phyloP scores from a whole-genome alignment of 345 rosid genomes.

The Erysimum cheiranthoides region DNA sequence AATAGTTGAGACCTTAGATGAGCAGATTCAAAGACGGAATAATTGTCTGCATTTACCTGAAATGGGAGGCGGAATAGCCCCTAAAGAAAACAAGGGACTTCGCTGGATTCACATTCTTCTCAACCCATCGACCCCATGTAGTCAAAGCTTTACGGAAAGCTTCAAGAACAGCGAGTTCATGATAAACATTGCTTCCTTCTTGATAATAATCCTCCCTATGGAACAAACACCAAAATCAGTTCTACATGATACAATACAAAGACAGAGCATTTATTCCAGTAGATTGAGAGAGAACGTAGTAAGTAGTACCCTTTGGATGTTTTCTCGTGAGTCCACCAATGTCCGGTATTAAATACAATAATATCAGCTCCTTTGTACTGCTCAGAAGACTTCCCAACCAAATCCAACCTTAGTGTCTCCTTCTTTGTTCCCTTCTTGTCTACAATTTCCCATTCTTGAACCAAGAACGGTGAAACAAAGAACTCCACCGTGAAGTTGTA shows the following conservation, averaged over 20 bases:
- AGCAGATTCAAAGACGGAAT: not conserved
- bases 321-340: slow-evolving; percentile 99
- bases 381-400: slow-evolving; percentile 73
- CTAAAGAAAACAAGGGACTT: slow-evolving; percentile 87
- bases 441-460: slow-evolving; percentile 79
- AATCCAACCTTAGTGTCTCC: slow-evolving; percentile 91
- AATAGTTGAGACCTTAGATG: not conserved
- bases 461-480: slow-evolving; percentile 93
- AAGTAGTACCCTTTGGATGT: slow-evolving; percentile 92
- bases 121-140: slow-evolving; percentile 96
- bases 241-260: slow-evolving; percentile 18
- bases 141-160: slow-evolving; percentile 96
- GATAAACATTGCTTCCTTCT: slow-evolving; percentile 91
- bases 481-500: slow-evolving; percentile 80
- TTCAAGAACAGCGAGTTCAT: slow-evolving; percentile 81
- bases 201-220: slow-evolving; percentile 94
- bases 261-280: not conserved
- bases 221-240: slow-evolving; percentile 24
- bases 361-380: slow-evolving; percentile 81
- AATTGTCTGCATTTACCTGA: slow-evolving; percentile 58
- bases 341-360: slow-evolving; percentile 94
- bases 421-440: slow-evolving; percentile 67
- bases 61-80: slow-evolving; percentile 91
- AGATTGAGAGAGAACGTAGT: not conserved
- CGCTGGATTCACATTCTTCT: slow-evolving; percentile 70